A percentile compares a stretch with the other conserved stretches of the same genome.
These are phyloP conservation scores for Coemansia javaensis DNA, from an alignment of 192 early-diverging fungal genomes.

Conservation along the genomic window DNA sequence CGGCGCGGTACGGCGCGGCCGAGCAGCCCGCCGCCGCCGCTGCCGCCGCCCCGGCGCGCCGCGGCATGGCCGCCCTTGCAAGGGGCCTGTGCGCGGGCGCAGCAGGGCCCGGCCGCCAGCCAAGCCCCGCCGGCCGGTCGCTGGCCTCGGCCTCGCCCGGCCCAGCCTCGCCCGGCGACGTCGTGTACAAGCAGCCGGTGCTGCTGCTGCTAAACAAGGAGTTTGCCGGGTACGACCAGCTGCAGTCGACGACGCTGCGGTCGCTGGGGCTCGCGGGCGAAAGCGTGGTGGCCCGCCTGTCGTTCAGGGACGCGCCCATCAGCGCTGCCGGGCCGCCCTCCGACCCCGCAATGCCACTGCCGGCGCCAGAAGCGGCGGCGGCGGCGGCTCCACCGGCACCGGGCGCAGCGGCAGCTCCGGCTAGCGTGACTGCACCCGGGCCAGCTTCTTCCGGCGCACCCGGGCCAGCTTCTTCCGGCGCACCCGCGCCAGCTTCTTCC, in stretches of 20 bases:
- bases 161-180: not conserved
- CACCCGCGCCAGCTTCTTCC: no score
- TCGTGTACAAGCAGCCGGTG: conserved; percentile 30
- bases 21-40: no score
- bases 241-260: conserved; percentile 67
- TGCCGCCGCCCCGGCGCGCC: not conserved
- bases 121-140: not conserved
- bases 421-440: no score
- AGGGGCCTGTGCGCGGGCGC: conserved; percentile 5
- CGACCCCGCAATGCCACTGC: not conserved
- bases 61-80: conserved; percentile 1
- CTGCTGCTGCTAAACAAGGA: conserved; percentile 41
- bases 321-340: not conserved
- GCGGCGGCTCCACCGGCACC: no score
- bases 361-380: not conserved
- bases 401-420: no score
- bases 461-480: no score
- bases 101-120: not conserved
- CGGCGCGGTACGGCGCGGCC: not conserved
- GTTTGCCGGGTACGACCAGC: conserved; percentile 52
- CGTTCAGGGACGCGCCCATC: conserved; percentile 48
- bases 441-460: no score
- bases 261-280: conserved; percentile 65
- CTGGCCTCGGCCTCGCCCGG: not conserved
- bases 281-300: conserved; percentile 64